Conservation (phyloP, 1,284 basidiomycete species). For the Violaceomyces palustris region DNA sequence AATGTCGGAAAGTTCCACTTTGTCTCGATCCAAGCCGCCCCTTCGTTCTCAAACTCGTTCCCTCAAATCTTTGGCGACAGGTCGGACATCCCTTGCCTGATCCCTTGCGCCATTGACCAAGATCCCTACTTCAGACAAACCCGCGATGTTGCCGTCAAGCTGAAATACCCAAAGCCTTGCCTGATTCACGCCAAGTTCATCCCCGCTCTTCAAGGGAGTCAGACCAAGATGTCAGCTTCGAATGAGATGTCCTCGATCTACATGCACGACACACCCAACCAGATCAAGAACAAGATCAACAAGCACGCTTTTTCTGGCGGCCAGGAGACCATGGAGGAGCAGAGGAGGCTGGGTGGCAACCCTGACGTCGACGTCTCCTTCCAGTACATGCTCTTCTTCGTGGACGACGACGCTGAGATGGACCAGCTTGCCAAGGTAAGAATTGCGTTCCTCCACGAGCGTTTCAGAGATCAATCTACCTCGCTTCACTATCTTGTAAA, state of each 20-base stretch:
- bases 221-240: constrained; percentile 98
- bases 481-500: no score
- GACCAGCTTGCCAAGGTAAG: constrained; percentile 69
- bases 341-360: constrained; percentile 79
- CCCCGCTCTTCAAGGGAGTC: constrained; percentile 92
- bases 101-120: constrained; percentile 98
- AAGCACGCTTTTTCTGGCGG: constrained; percentile 58
- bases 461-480: not conserved
- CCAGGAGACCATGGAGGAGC: constrained; percentile 84
- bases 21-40: constrained; percentile 91
- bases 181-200: constrained; percentile 96
- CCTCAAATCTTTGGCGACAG: constrained; percentile 89
- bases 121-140: constrained; percentile 89
- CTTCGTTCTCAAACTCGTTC: constrained; percentile 96
- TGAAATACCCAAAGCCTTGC: constrained; percentile 92
- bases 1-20: constrained; percentile 99
- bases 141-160: constrained; percentile 83
- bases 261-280: constrained; percentile 86
- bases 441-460: constrained; percentile 6
- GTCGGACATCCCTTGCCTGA: constrained; percentile 82
- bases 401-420: constrained; percentile 87
- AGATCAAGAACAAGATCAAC: constrained; percentile 98
- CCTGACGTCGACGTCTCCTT: constrained; percentile 94
- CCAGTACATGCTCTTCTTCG: constrained; percentile 94
- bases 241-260: constrained; percentile 84